phyloP scores from a whole-genome alignment of 2,329 filamentous ascomycete species.

The Macrophomina phaseolina region DNA sequence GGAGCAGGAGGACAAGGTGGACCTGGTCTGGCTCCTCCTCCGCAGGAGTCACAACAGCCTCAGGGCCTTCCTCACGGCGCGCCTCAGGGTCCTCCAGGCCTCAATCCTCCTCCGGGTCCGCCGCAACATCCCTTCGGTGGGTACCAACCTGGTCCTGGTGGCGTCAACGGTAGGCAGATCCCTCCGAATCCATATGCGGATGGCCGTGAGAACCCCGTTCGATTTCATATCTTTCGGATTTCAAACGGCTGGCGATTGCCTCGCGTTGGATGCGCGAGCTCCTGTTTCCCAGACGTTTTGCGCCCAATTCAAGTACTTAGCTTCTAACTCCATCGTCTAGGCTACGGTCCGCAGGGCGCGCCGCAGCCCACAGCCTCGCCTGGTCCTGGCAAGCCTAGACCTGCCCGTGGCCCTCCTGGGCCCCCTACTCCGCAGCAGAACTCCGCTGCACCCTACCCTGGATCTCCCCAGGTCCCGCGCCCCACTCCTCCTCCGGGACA shows the following conservation, averaged over 20 bases:
- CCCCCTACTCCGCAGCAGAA: constrained; percentile 93
- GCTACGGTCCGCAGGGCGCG: constrained; percentile 76
- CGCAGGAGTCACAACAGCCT: constrained; percentile 65
- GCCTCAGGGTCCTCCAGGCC: constrained; percentile 75
- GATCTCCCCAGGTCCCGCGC: constrained; percentile 87
- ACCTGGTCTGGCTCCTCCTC: constrained; percentile 77
- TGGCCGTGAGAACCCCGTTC: constrained; percentile 26
- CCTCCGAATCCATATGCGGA: constrained; percentile 24
- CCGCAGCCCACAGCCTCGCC: constrained; percentile 87
- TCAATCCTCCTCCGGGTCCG: constrained; percentile 59
- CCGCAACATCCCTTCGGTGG: constrained; percentile 74
- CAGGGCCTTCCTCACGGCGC: constrained; percentile 69
- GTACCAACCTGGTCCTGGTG: constrained; percentile 68
- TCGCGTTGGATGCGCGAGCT: constrained; percentile 14
- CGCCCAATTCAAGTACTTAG: constrained; percentile 33
- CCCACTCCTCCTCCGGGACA: constrained; percentile 69
- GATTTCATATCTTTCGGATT: constrained; percentile 12
- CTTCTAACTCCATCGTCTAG: constrained; percentile 43
- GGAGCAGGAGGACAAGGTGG: constrained; percentile 82
- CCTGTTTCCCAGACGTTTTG: constrained; percentile 14
- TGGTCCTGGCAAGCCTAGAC: constrained; percentile 72
- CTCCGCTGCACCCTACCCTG: constrained; percentile 83
- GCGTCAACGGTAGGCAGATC: constrained; percentile 63
- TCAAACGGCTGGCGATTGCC: constrained; percentile 24
- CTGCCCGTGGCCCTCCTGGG: constrained; percentile 64